Percentiles rank a stretch among this genome's conserved stretches.
These are phyloP conservation scores for Salix suchowensis DNA, from an alignment of 345 rosid genomes.

Conservation along the genomic window DNA sequence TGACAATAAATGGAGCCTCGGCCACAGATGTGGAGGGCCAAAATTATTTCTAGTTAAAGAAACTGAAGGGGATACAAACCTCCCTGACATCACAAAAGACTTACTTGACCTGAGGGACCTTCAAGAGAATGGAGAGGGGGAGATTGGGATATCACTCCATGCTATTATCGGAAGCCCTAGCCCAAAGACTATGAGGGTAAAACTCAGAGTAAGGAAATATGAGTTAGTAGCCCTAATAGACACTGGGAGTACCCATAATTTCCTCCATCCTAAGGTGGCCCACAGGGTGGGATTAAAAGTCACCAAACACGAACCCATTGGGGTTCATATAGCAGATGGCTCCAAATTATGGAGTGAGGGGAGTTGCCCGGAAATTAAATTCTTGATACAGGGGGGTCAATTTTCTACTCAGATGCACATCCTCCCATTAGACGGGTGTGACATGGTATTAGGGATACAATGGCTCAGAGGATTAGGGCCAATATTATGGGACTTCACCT, in stretches of 20 bases:
- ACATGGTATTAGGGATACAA: too few species aligned
- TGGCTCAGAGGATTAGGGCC: background rate
- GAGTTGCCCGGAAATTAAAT: background rate
- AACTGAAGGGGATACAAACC: too few species aligned
- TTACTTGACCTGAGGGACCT: background rate
- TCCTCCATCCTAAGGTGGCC: background rate
- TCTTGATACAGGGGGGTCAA: too few species aligned
- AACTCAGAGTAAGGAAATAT: too few species aligned
- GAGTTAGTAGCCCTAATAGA: too few species aligned
- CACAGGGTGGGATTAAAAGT: background rate
- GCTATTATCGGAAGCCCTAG: background rate
- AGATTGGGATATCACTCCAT: background rate
- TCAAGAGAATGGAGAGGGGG: background rate
- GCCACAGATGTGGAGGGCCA: background rate
- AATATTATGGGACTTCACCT: accelerated
- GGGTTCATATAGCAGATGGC: background rate
- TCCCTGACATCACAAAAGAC: too few species aligned
- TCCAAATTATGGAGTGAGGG: background rate
- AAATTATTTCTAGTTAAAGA: too few species aligned
- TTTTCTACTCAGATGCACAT: too few species aligned
- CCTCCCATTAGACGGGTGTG: background rate
- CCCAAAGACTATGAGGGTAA: background rate
- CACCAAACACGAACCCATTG: too few species aligned
- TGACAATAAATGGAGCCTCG: background rate
- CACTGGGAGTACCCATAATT: background rate